These are phyloP conservation scores for Allium sativum DNA, from an alignment of 106 monocot species.

Conservation along the genomic window DNA sequence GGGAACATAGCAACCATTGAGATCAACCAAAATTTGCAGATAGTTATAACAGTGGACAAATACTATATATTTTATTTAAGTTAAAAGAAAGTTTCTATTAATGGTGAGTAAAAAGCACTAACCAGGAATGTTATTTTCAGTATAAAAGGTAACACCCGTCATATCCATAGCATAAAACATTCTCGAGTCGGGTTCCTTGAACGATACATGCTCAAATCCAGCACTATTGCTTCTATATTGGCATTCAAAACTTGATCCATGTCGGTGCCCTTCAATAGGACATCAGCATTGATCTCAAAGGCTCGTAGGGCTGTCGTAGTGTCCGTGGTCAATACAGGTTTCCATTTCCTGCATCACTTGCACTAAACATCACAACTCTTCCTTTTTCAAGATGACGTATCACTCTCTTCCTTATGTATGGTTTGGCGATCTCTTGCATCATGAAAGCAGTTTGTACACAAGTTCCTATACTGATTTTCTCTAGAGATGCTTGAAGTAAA, in stretches of 20 bases:
- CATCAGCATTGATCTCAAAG: constrained; percentile 89
- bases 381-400: constrained; percentile 97
- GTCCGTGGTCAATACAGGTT: constrained; percentile 76
- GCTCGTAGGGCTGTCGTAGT: constrained; percentile 81
- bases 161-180: constrained; percentile 72
- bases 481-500: constrained; percentile 89
- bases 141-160: constrained; percentile 79
- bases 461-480: constrained; percentile 78
- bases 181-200: constrained; percentile 59
- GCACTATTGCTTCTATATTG: constrained; percentile 39
- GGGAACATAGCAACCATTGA: no score
- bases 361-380: constrained; percentile 92
- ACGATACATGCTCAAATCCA: constrained; percentile 84
- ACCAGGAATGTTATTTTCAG: constrained; percentile 95
- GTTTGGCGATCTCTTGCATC: constrained; percentile 96
- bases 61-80: no score
- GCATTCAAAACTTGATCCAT: constrained; percentile 46
- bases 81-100: no score
- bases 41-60: no score
- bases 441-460: constrained; percentile 75
- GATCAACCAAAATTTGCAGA: no score
- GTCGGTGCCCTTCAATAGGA: constrained; percentile 72
- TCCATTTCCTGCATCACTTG: constrained; percentile 61
- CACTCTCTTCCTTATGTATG: constrained; percentile 79
- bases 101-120: constrained; percentile 3